A percentile compares a stretch with the other conserved stretches of the same genome.
These are phyloP conservation scores for Mycosphaerelloides madeirae DNA, from an alignment of 2,329 filamentous ascomycete genomes.

Conservation along the genomic window DNA sequence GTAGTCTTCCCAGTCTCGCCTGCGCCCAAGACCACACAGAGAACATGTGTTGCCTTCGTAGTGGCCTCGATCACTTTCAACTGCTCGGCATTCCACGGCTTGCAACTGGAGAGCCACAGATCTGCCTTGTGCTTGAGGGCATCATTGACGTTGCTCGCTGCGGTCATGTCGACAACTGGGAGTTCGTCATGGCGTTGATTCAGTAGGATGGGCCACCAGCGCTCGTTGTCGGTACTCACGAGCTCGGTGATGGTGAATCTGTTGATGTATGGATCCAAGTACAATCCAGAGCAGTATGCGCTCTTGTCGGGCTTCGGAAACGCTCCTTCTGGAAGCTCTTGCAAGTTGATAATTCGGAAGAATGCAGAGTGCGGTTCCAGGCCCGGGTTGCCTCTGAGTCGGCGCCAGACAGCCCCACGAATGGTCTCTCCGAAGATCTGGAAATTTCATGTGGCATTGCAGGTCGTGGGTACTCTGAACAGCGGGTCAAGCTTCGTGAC, in stretches of 20 bases:
- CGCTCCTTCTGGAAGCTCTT: not conserved
- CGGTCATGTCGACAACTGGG: conserved; percentile 8
- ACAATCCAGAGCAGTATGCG: not conserved
- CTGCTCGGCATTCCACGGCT: conserved; percentile 16
- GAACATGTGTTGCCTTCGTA: conserved; percentile 7
- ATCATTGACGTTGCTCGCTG: not conserved
- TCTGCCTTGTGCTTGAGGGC: conserved; percentile 1
- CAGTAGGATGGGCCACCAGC: conserved; percentile 18
- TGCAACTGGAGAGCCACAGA: conserved; percentile 7
- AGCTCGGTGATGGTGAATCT: conserved; percentile 9
- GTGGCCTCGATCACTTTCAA: conserved; percentile 12
- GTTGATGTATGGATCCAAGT: conserved; percentile 9
- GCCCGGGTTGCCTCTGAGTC: conserved; percentile 4
- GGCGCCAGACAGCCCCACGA: not conserved
- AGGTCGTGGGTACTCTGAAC: conserved; percentile 3
- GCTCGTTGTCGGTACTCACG: not conserved
- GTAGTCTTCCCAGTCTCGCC: conserved; percentile 19
- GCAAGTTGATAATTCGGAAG: conserved; percentile 12
- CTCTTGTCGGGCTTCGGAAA: not conserved
- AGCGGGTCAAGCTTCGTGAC: not conserved
- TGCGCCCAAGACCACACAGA: conserved; percentile 9
- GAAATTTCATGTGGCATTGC: conserved; percentile 1
- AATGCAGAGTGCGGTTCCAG: conserved; percentile 14
- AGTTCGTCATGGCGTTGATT: conserved; percentile 15
- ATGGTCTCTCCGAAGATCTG: conserved; percentile 1